A percentile compares a stretch with the other conserved stretches of the same genome.
Evolutionary conservation across 2,329 filamentous ascomycete genomes (phyloP).

Genomic region (Fusarium vanettenii): DNA sequence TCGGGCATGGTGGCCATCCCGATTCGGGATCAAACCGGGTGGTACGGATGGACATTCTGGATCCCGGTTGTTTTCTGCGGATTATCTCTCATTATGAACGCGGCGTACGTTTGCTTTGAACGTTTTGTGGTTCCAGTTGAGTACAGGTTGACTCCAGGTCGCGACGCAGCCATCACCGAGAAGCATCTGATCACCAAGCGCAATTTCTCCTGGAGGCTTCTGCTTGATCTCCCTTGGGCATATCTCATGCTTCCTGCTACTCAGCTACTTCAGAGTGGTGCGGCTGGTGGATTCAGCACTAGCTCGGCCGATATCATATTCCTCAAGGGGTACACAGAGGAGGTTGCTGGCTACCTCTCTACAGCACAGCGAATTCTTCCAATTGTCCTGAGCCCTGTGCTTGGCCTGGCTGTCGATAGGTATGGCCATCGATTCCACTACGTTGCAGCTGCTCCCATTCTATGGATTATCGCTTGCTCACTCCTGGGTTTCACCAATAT

Average conservation of each 20-base stretch:
- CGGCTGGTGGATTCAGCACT: conserved; percentile 30
- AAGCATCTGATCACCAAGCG: not conserved
- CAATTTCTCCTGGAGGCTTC: conserved; percentile 30
- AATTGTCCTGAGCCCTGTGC: conserved; percentile 31
- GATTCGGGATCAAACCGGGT: conserved; percentile 37
- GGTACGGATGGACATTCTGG: conserved; percentile 42
- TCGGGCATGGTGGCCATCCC: conserved; percentile 39
- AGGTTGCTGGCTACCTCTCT: conserved; percentile 33
- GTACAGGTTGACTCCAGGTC: not conserved
- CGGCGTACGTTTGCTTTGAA: conserved; percentile 37
- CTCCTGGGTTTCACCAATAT: conserved; percentile 36
- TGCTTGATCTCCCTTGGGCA: conserved; percentile 31
- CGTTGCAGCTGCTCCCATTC: conserved; percentile 34
- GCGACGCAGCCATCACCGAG: not conserved
- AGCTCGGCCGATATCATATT: conserved; percentile 38
- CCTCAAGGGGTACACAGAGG: conserved; percentile 39
- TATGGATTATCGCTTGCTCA: conserved; percentile 34
- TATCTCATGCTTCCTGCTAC: conserved; percentile 40
- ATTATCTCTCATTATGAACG: conserved; percentile 27
- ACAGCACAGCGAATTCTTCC: conserved; percentile 34
- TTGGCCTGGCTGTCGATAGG: conserved; percentile 33
- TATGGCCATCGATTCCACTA: conserved; percentile 40
- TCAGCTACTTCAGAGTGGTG: conserved; percentile 37
- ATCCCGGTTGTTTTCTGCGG: conserved; percentile 37
- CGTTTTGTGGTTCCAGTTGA: not conserved